Evolutionary conservation across 2,329 filamentous ascomycete genomes (phyloP), one percentile per base, ranked within the genome.

Genomic region (Tothia fuscella): DNA sequence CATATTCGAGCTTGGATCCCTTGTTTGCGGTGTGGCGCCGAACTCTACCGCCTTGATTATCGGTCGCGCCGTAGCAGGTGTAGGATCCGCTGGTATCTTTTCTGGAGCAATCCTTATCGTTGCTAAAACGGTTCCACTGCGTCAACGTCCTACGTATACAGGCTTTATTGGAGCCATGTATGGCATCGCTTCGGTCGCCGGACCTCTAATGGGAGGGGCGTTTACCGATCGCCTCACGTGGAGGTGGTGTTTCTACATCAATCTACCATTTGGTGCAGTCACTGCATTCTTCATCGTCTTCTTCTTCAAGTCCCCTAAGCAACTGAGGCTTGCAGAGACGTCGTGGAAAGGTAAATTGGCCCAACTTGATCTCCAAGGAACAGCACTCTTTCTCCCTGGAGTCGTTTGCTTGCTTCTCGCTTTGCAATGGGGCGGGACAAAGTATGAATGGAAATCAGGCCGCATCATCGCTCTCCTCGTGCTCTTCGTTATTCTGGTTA

Each of bases 1-100:
- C 45, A 62, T 70, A 51, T 73, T 73, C 52, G 67, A 71, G 49
- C 43, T 72, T 39, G 70, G 70, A 14, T 67, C 64, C n/a, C 55
- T 67, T 10, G 56, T 74, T 41, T 72, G 69, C 46, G 70, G 64
- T 48, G 59, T 64, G 21, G 68, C 70, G 6, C 67, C 67, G 10
- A 68, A 62, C 47, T 68, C 65, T 4, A 61, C 52, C 2, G 62
- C 68, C 13, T 53, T 74, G 25, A 71, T 74, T 49, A 55, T 72
- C 31, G 70, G 70, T 7, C 61, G 70, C 43, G 68, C 67, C 0
- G 55, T 74, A 34, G 61, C 68, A 21, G 70, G 70, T 41, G 50
- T 71, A 0, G 70, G 69, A 4, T 60, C 60, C 12, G 68, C 68
- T 22, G 70, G 70, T 19, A 64, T 73, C 46, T 70, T 67, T 50